Evolutionary conservation across 805 yeast species (phyloP), one percentile per base, ranked within the genome.

Genomic region (Zygosaccharomyces kombuchaensis): DNA sequence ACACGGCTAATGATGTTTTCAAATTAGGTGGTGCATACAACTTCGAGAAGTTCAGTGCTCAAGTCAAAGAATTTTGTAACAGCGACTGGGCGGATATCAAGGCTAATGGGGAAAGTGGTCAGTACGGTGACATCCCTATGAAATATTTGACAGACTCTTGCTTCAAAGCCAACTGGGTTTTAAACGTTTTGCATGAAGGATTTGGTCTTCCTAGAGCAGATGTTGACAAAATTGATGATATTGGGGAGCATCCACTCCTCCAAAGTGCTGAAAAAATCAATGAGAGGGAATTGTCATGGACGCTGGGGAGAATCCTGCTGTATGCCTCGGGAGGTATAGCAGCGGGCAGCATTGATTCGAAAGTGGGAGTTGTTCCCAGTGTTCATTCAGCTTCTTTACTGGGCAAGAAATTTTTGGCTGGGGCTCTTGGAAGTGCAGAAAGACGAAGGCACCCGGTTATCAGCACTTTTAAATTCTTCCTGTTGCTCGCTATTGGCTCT

Each of bases 121-220:
- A 69, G 31, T 87, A 84, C 59, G 75, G 81, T 13, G 71, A 74
- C 27, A 70, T 86, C 19, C 72, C 77, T 2, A 70, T 75, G 25
- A 78, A 82, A 0, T 74, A 77, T 46, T 69, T 93, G 29, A 73
- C 70, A 44, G 83, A 81, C 50, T 87, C 96, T 2, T 93, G 99
- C 62, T 93, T 93, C 71, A 93, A 93, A 59, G 95, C 96, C 4
- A 81, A 87, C 46, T 93, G 99, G 98, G 89, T 93, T 2, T 73
- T 89, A 31, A 89, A 85, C 58, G 77, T 93, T 26, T 67, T 93
- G 22, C 96, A 88, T 62, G 96, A 90, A 54, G 99, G 99, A 0
- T 91, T 91, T 61, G 87, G 82, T 19, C 72, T 93, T 30, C 98
- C 99, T 1, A 65, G 90, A 50, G 66, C 78, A 3, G 87, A 77